A percentile compares a stretch with the other conserved stretches of the same genome.
Conservation (phyloP, 2,329 filamentous ascomycete genomes). For the Hymenoscyphus linearis region DNA sequence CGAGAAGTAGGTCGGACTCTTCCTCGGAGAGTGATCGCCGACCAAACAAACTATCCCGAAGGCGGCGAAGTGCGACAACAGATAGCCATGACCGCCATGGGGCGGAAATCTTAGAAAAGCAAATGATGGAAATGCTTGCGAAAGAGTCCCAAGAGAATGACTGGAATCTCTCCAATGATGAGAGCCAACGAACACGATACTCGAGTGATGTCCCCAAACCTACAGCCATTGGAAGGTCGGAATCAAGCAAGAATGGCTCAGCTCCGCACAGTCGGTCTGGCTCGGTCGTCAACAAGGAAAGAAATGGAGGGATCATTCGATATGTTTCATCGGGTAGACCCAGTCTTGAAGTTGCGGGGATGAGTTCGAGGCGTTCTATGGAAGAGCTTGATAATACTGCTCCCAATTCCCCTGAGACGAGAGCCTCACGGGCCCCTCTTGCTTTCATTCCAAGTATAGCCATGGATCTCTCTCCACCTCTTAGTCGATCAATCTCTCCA, state of each 20-base stretch:
- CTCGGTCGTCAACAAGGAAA: constrained; percentile 19
- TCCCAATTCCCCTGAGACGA: constrained; percentile 29
- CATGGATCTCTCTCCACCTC: constrained; percentile 57
- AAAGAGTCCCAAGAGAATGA: constrained; percentile 41
- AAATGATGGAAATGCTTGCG: constrained; percentile 57
- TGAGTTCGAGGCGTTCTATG: constrained; percentile 34
- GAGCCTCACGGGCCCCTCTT: constrained; percentile 19
- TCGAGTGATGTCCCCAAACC: constrained; percentile 18
- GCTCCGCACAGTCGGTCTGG: constrained; percentile 20
- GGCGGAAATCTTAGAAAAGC: constrained; percentile 53
- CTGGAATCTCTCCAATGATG: constrained; percentile 10
- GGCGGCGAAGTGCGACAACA: constrained; percentile 40
- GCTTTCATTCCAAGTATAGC: constrained; percentile 53
- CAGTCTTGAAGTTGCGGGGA: constrained; percentile 45
- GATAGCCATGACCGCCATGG: constrained; percentile 38
- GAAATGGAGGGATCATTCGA: constrained; percentile 18
- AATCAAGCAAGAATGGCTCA: constrained; percentile 6
- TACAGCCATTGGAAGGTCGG: constrained; percentile 2
- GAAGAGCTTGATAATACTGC: constrained; percentile 41
- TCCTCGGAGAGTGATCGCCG: constrained; percentile 56
- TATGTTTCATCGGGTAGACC: constrained; percentile 23
- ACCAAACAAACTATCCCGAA: constrained; percentile 33
- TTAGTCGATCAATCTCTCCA: constrained; percentile 60
- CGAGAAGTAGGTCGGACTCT: constrained; percentile 50
- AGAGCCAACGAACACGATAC: constrained; percentile 11